Conservation (phyloP, 2,329 filamentous ascomycete species). For the Xenoacremonium recifei region DNA sequence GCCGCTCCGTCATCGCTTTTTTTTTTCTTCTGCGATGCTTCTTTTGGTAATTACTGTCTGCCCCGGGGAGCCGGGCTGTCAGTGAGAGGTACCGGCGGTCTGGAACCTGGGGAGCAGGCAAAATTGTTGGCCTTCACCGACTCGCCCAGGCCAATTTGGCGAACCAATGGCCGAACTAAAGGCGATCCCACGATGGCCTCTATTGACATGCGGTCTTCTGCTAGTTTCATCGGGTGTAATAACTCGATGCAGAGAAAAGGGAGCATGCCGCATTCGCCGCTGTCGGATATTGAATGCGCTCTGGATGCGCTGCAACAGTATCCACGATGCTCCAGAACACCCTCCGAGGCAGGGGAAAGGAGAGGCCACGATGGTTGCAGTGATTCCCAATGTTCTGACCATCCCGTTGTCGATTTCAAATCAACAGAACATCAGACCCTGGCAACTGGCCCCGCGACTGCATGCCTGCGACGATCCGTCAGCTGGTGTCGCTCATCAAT, state of each 20-base stretch:
- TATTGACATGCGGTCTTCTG: background rate
- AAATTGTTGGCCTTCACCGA: constrained; percentile 24
- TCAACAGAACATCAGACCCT: no score
- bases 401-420: no score
- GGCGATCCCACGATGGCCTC: background rate
- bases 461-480: constrained; percentile 22
- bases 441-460: background rate
- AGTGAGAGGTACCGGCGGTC: no score
- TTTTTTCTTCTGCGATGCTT: constrained; percentile 14
- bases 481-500: constrained; percentile 11
- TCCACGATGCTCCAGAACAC: no score
- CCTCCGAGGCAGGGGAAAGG: no score
- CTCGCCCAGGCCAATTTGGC: constrained; percentile 5
- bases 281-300: background rate
- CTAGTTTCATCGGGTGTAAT: background rate
- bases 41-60: no score
- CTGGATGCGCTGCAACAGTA: no score
- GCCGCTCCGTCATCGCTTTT: no score
- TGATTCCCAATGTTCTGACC: no score
- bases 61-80: constrained; percentile 4
- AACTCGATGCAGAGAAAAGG: background rate
- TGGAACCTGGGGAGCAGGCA: no score
- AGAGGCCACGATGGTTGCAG: background rate
- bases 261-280: no score
- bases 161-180: background rate